A percentile compares a stretch with the other conserved stretches of the same genome.
These are phyloP conservation scores for Tricholoma saponaceum DNA, from an alignment of 768 basidiomycete species.

Conservation along the genomic window DNA sequence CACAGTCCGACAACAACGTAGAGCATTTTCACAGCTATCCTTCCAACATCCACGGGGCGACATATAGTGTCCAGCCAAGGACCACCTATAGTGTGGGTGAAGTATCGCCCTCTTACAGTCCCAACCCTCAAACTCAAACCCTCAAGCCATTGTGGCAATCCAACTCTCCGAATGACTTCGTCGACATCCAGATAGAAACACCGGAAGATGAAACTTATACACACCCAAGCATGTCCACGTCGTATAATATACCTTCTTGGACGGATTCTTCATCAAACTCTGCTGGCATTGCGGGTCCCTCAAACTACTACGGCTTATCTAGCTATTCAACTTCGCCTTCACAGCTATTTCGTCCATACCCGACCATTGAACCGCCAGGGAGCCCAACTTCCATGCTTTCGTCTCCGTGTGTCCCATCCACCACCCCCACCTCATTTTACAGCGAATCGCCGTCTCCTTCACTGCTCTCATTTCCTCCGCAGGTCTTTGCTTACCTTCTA, in stretches of 20 bases:
- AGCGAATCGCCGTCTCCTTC: not conserved
- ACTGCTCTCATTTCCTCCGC: not conserved
- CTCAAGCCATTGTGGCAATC: not conserved
- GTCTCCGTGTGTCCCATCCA: not conserved
- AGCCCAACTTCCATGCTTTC: not conserved
- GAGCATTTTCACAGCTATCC: not conserved
- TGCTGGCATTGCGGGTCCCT: not conserved
- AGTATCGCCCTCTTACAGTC: not conserved
- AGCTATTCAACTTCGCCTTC: not conserved
- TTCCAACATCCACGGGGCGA: not conserved
- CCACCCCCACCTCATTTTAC: not conserved
- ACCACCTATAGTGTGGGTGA: not conserved
- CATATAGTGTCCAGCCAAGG: not conserved
- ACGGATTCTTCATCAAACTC: not conserved
- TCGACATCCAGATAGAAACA: not conserved
- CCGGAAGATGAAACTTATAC: not conserved
- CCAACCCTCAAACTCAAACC: not conserved
- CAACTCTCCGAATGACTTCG: not conserved
- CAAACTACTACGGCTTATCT: conserved; percentile 4
- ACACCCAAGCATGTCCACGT: not conserved
- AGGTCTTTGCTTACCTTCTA: conserved; percentile 1
- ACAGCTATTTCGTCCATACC: not conserved
- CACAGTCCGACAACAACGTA: not conserved
- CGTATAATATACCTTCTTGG: conserved; percentile 4
- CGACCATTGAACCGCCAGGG: not conserved